phyloP scores from a whole-genome alignment of 75 land plant genomes.

The Sequoiadendron giganteum region DNA sequence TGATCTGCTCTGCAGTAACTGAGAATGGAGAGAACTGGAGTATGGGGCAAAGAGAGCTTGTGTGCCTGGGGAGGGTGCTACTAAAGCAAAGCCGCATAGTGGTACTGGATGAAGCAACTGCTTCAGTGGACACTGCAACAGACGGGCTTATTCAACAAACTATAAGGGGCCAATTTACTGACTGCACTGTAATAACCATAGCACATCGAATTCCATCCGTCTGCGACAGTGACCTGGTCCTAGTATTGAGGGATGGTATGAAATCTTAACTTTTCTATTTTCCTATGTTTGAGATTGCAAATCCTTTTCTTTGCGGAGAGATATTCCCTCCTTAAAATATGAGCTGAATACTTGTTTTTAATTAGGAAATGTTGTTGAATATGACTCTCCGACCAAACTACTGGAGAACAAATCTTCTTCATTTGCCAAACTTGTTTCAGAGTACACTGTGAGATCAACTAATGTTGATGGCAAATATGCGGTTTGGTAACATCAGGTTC shows the following conservation, averaged over 20 bases:
- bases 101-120: constrained; percentile 33
- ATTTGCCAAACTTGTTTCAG: constrained; percentile 50
- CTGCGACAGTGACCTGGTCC: constrained; percentile 19
- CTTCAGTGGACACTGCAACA: constrained; percentile 19
- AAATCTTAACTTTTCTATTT: neutral
- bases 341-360: neutral
- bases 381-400: constrained; percentile 34
- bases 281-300: neutral
- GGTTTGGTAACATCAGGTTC: neutral
- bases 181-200: constrained; percentile 24
- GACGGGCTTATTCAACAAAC: constrained; percentile 24
- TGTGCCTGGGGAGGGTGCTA: constrained; percentile 20
- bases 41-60: constrained; percentile 23
- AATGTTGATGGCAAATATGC: neutral
- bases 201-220: constrained; percentile 26
- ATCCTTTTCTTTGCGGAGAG: neutral
- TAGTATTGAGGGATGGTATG: constrained; percentile 23
- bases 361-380: constrained; percentile 41
- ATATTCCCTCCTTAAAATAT: neutral
- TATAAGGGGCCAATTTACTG: constrained; percentile 12
- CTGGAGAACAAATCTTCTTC: constrained; percentile 38
- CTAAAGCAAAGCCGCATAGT: constrained; percentile 9
- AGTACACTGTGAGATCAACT: constrained; percentile 32
- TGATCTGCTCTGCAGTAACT: constrained; percentile 14
- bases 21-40: constrained; percentile 45